Base-by-base conservation (phyloP, 768 basidiomycete species). In the Lepiota venenata region DNA sequence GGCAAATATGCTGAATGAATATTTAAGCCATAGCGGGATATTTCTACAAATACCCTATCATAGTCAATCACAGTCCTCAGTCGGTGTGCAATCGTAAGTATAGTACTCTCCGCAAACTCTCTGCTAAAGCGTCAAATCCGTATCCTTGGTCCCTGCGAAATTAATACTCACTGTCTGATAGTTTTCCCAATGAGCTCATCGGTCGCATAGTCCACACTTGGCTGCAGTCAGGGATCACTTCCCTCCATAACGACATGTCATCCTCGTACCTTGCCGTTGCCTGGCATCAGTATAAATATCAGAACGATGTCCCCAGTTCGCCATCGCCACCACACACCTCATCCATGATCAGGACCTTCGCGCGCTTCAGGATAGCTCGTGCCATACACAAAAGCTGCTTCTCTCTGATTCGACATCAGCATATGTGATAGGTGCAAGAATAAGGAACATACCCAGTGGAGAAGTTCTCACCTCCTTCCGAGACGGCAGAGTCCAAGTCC, bases 381-480 rank as follows among this genome's bases (percentile, higher is more conserved):
- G 91, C 91, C 90, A 93, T 91, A 64, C 91, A 91, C 7, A 93
- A 73, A n/a, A 67, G 58, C 43, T 69, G 67, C 39, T 69, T 69
- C 50, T 69, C 66, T 21, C 66, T 60, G 18, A 27, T 11, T 25
- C 43, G 16, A 37, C 44, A 39, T 40, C 43, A 27, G 16, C 38
- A 7, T 1, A 9, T 37, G 18, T 16, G 16, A 8, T 9, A 2
- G 32, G 38, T 18, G 50, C 40, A 21, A 40, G 38, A 56, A 32
- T 25, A n/a, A 7, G 29, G 6, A 2, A 64, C 76, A 43, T 54
- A 88, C 87, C 88, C 89, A 6, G 88, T 87, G 0, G 88, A 91
- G 66, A 94, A 93, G 71, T 93, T 95, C 16, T 95, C 93, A 15
- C 90, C 91, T 1, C 88, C 89, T 71, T 94, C 91, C 1, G 86